Percentiles rank a stretch among this genome's conserved stretches.
These are phyloP conservation scores for Pichia kudriavzevii DNA, from an alignment of 1,139 yeast species.

Conservation along the genomic window DNA sequence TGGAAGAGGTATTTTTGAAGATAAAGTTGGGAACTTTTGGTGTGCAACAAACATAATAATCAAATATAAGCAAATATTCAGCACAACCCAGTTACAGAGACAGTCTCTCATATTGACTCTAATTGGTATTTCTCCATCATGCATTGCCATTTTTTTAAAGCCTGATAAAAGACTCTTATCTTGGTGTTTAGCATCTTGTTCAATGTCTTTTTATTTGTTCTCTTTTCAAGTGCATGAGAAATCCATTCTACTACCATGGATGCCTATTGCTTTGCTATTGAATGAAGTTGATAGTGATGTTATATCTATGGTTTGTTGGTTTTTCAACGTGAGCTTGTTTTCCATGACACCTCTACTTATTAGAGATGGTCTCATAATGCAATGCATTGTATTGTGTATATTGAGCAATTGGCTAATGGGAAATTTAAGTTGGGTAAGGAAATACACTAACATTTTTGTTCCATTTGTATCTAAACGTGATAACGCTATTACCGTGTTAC, in stretches of 20 bases:
- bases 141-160: conserved; percentile 43
- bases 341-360: conserved; percentile 83
- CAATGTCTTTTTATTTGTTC: conserved; percentile 83
- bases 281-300: conserved; percentile 52
- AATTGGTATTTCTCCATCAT: conserved; percentile 60
- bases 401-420: conserved; percentile 84
- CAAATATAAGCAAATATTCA: conserved; percentile 56
- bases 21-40: conserved; percentile 97
- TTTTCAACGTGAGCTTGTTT: conserved; percentile 74
- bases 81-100: conserved; percentile 51
- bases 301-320: conserved; percentile 75
- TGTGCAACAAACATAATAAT: conserved; percentile 75
- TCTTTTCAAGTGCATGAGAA: conserved; percentile 97
- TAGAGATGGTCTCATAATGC: conserved; percentile 66
- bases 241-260: conserved; percentile 75
- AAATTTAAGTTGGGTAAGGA: conserved; percentile 39
- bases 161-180: conserved; percentile 45
- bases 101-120: conserved; percentile 61
- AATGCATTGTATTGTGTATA: conserved; percentile 53
- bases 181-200: conserved; percentile 75
- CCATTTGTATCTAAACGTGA: conserved; percentile 23
- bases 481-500: conserved; percentile 41
- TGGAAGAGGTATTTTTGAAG: conserved; percentile 92
- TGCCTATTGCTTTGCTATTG: conserved; percentile 71
- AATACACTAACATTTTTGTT: conserved; percentile 32